These are phyloP conservation scores for Quercus alba DNA, from an alignment of 306 rosid genomes.

Conservation along the genomic window DNA sequence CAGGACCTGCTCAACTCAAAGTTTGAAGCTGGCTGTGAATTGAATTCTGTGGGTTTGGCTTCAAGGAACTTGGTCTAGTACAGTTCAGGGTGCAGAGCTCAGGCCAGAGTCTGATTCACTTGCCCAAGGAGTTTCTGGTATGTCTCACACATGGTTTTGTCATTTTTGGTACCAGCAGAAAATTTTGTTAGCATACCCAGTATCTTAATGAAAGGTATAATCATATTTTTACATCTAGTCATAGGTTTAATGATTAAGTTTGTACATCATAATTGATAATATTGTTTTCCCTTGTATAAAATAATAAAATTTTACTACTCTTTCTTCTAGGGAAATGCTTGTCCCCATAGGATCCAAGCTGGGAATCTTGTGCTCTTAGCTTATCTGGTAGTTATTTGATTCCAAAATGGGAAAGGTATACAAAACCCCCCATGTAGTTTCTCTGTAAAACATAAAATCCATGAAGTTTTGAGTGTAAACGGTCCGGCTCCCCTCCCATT, in stretches of 20 bases:
- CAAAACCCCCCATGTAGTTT: no score
- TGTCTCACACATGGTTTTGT: slow-evolving; percentile 13
- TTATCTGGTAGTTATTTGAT: background rate
- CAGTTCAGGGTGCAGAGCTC: slow-evolving; percentile 1
- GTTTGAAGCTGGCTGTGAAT: slow-evolving; percentile 2
- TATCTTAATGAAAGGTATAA: background rate
- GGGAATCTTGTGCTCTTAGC: background rate
- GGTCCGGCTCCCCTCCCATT: no score
- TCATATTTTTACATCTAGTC: background rate
- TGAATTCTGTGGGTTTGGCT: slow-evolving; percentile 7
- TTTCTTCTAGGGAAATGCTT: background rate
- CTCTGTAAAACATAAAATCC: no score
- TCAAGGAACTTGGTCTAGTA: slow-evolving; percentile 2
- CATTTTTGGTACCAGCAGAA: slow-evolving; percentile 1
- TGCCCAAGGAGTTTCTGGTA: background rate
- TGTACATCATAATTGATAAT: background rate
- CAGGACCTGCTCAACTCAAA: slow-evolving; percentile 28
- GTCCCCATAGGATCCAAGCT: background rate
- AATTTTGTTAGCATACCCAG: background rate
- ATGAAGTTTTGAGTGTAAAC: no score
- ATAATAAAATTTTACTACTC: background rate
- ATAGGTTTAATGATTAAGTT: background rate
- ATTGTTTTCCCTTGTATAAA: background rate
- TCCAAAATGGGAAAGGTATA: background rate
- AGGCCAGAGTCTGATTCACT: background rate